Base-by-base conservation (phyloP, 2,329 filamentous ascomycete species). In the Epichloe coenophiala region DNA sequence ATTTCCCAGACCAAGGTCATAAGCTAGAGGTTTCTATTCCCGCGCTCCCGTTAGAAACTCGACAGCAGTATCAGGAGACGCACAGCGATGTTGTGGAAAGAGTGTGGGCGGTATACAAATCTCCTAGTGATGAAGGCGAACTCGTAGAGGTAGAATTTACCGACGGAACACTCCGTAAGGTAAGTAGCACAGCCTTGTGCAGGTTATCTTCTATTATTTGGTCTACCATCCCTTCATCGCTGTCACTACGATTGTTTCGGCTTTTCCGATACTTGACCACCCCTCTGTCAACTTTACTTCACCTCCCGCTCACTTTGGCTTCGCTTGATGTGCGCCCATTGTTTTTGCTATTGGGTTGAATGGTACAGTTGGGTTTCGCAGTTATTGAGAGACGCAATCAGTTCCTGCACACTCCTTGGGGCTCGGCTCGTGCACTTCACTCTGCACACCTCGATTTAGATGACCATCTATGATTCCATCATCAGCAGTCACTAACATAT, bases 121-220 rank as follows among this genome's bases (percentile, higher is more conserved):
- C 57, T 1, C 58, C 60, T 13, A 52, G 54, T 8, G 58, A 55
- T 6, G 56, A 64, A 9, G 21, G 19, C 31, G 40, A 57, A 2
- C 59, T 59, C 21, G 71, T 70, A 42, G 59, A 56, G 4, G 62
- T 71, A 11, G 71, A 74, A 52, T 75, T 74, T 45, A 67, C 68
- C 33, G 73, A 76, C 55, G 73, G 72, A 23, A 64, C 67, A 47
- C 56, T 68, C 54, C 65, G 73, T 49, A 52, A 66, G 57, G 74
- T 76, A 65, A 37, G 52, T 51, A 12, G 41, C 37, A 41, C 15
- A 47, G 5, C 9, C 17, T 27, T 15, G 4, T 23, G 21, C 27
- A 33, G 21, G 9, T 39, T n/a, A 7, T 47, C n/a, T 40, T 50
- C n/a, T 4, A 33, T 19, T 21, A 15, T 37, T 19, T 8, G 11